A percentile compares a stretch with the other conserved stretches of the same genome.
These are phyloP conservation scores for Favolaschia claudopus DNA, from an alignment of 768 basidiomycete species.

Conservation along the genomic window DNA sequence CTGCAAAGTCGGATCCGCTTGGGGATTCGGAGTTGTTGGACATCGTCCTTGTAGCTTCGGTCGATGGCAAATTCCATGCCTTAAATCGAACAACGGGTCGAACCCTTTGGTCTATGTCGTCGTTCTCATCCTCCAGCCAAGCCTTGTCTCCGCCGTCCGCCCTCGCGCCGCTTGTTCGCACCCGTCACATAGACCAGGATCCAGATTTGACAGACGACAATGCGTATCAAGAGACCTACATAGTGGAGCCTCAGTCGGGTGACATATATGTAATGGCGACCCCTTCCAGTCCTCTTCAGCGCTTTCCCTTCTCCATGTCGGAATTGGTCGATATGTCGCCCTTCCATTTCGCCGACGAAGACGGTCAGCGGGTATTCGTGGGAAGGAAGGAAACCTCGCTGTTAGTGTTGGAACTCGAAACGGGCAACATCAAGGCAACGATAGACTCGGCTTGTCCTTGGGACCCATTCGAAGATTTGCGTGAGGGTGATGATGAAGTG, in stretches of 20 bases:
- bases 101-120: constrained; percentile 88
- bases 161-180: constrained; percentile 78
- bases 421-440: constrained; percentile 79
- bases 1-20: constrained; percentile 28
- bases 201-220: constrained; percentile 65
- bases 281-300: constrained; percentile 75
- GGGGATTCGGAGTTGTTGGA: constrained; percentile 74
- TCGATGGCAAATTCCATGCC: constrained; percentile 95
- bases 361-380: constrained; percentile 79
- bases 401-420: constrained; percentile 76
- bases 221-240: constrained; percentile 76
- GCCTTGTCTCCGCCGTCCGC: constrained; percentile 54
- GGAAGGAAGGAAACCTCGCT: constrained; percentile 91
- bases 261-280: constrained; percentile 88
- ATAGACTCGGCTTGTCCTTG: constrained; percentile 82
- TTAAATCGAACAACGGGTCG: constrained; percentile 87
- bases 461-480: constrained; percentile 68
- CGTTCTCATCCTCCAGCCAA: constrained; percentile 50
- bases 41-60: constrained; percentile 87
- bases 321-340: constrained; percentile 93
- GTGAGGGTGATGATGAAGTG: constrained; percentile 50
- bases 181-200: constrained; percentile 65
- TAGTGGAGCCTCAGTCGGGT: constrained; percentile 94
- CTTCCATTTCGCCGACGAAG: constrained; percentile 71
- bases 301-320: constrained; percentile 90